These are phyloP conservation scores for Colletotrichum phormii DNA, from an alignment of 2,329 filamentous ascomycete genomes.

Conservation along the genomic window DNA sequence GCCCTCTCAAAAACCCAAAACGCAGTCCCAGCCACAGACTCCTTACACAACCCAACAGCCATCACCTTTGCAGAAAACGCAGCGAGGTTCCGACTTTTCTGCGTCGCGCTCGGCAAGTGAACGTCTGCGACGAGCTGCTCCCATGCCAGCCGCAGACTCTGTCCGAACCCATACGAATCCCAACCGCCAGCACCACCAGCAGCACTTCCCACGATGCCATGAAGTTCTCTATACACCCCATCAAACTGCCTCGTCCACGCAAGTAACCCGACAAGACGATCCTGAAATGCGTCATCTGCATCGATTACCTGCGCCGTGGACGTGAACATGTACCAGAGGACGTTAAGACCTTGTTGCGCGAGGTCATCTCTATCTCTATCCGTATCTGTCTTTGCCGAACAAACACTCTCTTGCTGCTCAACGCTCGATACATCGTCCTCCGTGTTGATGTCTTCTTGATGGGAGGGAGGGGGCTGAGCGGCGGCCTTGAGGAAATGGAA, in stretches of 20 bases:
- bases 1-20: background rate
- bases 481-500: background rate
- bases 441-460: too few species aligned
- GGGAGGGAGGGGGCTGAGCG: background rate
- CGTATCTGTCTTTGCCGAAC: background rate
- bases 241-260: background rate
- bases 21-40: background rate
- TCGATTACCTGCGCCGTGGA: background rate
- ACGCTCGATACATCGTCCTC: background rate
- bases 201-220: background rate
- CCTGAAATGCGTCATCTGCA: background rate
- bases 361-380: too few species aligned
- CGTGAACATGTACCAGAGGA: conserved; percentile 6
- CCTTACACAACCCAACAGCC: background rate
- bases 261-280: background rate
- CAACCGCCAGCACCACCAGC: too few species aligned
- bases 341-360: background rate
- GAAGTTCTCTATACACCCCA: background rate
- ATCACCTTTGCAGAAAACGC: background rate
- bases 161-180: background rate
- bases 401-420: too few species aligned
- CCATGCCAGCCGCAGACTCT: background rate
- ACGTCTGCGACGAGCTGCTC: background rate
- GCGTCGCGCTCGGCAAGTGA: background rate
- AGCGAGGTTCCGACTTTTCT: background rate